Evolutionary conservation across 2,329 filamentous ascomycete species (phyloP), one percentile per base, ranked within the genome.

Genomic region (Drechslerella stenobrocha): DNA sequence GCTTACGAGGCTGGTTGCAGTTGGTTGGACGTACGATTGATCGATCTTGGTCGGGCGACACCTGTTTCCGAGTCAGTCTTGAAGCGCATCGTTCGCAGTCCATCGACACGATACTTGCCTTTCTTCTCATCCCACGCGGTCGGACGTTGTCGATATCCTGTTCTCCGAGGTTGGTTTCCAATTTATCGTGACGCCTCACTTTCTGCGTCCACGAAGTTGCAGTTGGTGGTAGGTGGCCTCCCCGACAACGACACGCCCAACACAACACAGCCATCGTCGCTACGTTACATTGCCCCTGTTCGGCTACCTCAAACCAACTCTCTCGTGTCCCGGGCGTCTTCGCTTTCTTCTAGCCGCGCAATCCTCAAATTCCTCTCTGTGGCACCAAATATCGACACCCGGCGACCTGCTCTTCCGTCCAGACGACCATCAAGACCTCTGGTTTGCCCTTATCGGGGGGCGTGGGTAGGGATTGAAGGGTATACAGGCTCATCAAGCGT

Each of bases 401-500:
- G 44, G 13, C 11, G 20, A 13, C 13, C 44, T 30, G 45, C 26
- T 30, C 20, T 26, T 22, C 15, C 20, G 15, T 44, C 24, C 30
- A n/a, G 23, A 46, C 24, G 28, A 52, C 24, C 11, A 23, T 32
- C 22, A 30, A 45, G 40, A 51, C 30, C 47, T 59, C 40, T 24
- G 30, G 28, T 45, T 52, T 51, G 18, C 23, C 28, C 34, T 55
- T 47, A 30, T 18, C 52, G 13, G 51, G n/a, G 55, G 46, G 22
- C 48, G 23, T 23, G 34, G 13, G 30, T 26, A 44, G 50, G 55
- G 55, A 52, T 52, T 67, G 63, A 51, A 67, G 55, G 44, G 46
- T 55, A 15, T 20, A 51, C 34, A 37, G 35, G 55, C 30, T 58
- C 32, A 44, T n/a, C n/a, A n/a, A n/a, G n/a, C n/a, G n/a, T 48